A percentile compares a stretch with the other conserved stretches of the same genome.
phyloP scores from a whole-genome alignment of 371 early-diverging fungal genomes.

The Apophysomyces sp. region DNA sequence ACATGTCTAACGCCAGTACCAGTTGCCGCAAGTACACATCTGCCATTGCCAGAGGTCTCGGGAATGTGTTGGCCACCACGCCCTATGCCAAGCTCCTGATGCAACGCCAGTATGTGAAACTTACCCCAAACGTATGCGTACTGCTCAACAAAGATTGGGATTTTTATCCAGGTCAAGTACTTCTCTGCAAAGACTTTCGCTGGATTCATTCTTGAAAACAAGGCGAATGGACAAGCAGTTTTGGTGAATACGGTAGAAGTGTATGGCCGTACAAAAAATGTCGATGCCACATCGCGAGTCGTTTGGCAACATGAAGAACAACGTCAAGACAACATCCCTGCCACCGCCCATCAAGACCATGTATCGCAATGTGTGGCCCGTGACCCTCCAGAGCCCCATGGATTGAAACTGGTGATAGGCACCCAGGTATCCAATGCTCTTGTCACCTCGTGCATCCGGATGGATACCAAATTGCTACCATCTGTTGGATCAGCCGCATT shows the following conservation, averaged over 20 bases:
- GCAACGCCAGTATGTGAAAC: no score
- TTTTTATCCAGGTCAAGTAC: slow-evolving; percentile 8
- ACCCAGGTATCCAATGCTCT: slow-evolving; percentile 11
- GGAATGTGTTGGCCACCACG: no score
- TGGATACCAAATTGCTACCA: slow-evolving; percentile 1
- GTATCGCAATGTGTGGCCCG: slow-evolving; percentile 16
- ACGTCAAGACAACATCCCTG: slow-evolving; percentile 1
- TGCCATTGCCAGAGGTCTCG: no score
- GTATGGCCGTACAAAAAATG: slow-evolving; percentile 18
- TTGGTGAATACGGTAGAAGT: slow-evolving; percentile 27
- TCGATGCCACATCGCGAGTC: slow-evolving; percentile 14
- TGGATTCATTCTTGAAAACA: slow-evolving; percentile 10
- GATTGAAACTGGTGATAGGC: slow-evolving; percentile 12
- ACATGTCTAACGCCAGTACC: no score
- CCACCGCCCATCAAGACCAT: slow-evolving; percentile 3
- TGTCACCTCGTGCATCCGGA: slow-evolving; percentile 11
- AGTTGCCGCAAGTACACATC: no score
- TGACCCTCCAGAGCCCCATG: slow-evolving; percentile 4
- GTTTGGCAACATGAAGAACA: slow-evolving; percentile 8
- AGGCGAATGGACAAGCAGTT: slow-evolving; percentile 11
- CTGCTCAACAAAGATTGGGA: slow-evolving; percentile 4
- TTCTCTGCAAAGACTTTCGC: slow-evolving; percentile 11
- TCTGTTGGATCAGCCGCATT: background rate
- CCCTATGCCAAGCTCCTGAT: no score
- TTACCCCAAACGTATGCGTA: background rate